Evolutionary conservation across 2,329 filamentous ascomycete species (phyloP), one percentile per base, ranked within the genome.

Genomic region (Fusarium floridanum): DNA sequence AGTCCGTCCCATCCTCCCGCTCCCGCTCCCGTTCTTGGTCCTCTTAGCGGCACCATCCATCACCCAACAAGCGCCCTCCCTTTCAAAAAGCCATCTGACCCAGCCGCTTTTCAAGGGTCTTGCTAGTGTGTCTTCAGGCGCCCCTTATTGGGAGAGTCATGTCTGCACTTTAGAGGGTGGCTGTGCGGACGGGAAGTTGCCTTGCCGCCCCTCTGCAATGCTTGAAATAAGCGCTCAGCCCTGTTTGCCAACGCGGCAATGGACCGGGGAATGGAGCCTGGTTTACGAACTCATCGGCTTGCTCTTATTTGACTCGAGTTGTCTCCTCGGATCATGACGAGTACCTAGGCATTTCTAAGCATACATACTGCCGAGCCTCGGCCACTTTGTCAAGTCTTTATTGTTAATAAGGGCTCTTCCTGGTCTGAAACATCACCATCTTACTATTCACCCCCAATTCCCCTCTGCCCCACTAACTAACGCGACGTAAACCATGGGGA

Each of bases 161-260:
- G 17, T 20, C 48, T 20, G 17, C 48, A 34, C 48, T 32, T 55
- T 14, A 14, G 17, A 29, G 17, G 11, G 48, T 32, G 48, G 48
- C 48, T 55, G 48, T 55, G 48, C 27, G 48, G 48, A 45, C 41
- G 41, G 41, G 41, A 55, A 55, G 48, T 29, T 55, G 48, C 17
- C 48, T 55, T 55, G 48, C 48, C 48, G 48, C 27, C 17, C 17
- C 27, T 45, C 27, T 17, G 24, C 48, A 32, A 32, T 20, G 11
- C 17, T 55, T n/a, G 27, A 55, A 55, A 55, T 55, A 55, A 55
- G 48, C 48, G 48, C 48, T 55, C 48, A 55, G 48, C 48, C 48
- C 48, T 55, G 48, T 55, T 55, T 55, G 48, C 48, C 48, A 20
- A 32, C 48, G 48, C 48, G 27, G 48, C 27, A 32, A 32, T 32